phyloP scores from a whole-genome alignment of 2,329 filamentous ascomycete species.

The Sporothrix protearum region DNA sequence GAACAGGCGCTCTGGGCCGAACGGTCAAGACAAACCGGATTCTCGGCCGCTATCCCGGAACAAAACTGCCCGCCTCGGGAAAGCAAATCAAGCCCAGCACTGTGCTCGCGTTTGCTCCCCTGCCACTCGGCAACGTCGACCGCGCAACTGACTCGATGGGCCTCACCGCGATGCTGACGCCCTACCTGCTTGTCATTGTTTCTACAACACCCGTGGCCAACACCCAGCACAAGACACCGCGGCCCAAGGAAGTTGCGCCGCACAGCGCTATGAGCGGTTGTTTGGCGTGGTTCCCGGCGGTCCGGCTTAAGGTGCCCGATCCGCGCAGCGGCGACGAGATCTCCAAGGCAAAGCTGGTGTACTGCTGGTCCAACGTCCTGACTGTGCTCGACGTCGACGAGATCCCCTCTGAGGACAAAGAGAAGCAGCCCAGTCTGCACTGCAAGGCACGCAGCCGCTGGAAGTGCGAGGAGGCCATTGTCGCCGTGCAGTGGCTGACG shows the following conservation, averaged over 20 bases:
- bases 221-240: slow-evolving; percentile 88
- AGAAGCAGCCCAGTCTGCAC: slow-evolving; percentile 71
- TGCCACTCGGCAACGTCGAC: slow-evolving; percentile 92
- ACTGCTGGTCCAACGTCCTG: slow-evolving; percentile 98
- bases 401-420: slow-evolving; percentile 59
- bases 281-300: slow-evolving; percentile 94
- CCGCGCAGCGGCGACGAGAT: slow-evolving; percentile 62
- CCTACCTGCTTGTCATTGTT: slow-evolving; percentile 92
- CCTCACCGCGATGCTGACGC: slow-evolving; percentile 89
- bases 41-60: slow-evolving; percentile 81
- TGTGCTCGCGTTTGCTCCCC: slow-evolving; percentile 82
- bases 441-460: slow-evolving; percentile 84
- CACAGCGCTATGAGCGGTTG: slow-evolving; percentile 93
- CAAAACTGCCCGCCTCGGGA: slow-evolving; percentile 47
- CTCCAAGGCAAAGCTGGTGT: slow-evolving; percentile 83
- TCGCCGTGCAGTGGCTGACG: slow-evolving; percentile 94
- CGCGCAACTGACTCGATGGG: slow-evolving; percentile 83
- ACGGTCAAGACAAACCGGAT: slow-evolving; percentile 87
- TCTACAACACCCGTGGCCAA: slow-evolving; percentile 95
- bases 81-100: slow-evolving; percentile 86
- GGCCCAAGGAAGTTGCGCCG: slow-evolving; percentile 84
- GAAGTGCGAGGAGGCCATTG: slow-evolving; percentile 92
- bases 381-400: slow-evolving; percentile 88
- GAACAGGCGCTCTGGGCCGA: slow-evolving; percentile 79
- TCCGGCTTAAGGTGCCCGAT: slow-evolving; percentile 78